phyloP scores from a whole-genome alignment of 108 stramenopile genomes.

The Ochromonas danica region DNA sequence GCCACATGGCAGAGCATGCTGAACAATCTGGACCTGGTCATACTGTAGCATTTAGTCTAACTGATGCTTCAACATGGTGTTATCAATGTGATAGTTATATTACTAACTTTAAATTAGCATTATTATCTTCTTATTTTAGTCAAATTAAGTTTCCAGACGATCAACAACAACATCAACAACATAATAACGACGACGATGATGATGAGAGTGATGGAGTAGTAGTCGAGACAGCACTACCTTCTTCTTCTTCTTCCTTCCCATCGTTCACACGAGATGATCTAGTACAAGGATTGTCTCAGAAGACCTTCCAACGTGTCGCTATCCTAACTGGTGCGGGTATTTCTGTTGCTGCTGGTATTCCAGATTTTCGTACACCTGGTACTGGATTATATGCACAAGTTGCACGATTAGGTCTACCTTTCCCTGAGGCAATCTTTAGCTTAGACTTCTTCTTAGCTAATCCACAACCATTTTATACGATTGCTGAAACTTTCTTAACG shows the following conservation, averaged over 20 bases:
- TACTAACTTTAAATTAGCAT: background rate
- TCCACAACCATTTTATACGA: slow-evolving; percentile 46
- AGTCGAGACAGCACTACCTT: too few species aligned
- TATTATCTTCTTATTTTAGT: background rate
- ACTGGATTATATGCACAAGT: slow-evolving; percentile 86
- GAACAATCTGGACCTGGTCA: background rate
- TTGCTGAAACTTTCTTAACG: slow-evolving; percentile 73
- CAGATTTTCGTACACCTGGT: slow-evolving; percentile 85
- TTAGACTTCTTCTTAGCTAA: slow-evolving; percentile 66
- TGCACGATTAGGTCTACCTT: slow-evolving; percentile 78
- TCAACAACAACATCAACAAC: background rate
- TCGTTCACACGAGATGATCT: background rate
- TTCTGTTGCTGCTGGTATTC: slow-evolving; percentile 80
- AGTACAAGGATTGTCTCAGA: background rate
- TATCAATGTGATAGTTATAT: background rate
- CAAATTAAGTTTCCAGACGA: background rate
- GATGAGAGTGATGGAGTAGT: too few species aligned
- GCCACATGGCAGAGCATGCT: background rate
- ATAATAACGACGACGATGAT: background rate
- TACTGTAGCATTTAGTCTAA: background rate
- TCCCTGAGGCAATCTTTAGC: slow-evolving; percentile 86
- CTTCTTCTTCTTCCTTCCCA: background rate
- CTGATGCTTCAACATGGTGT: background rate
- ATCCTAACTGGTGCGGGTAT: slow-evolving; percentile 74
- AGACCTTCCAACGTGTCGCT: background rate